Conservation (phyloP, 371 early-diverging fungal genomes). For the Mortierella sp. region DNA sequence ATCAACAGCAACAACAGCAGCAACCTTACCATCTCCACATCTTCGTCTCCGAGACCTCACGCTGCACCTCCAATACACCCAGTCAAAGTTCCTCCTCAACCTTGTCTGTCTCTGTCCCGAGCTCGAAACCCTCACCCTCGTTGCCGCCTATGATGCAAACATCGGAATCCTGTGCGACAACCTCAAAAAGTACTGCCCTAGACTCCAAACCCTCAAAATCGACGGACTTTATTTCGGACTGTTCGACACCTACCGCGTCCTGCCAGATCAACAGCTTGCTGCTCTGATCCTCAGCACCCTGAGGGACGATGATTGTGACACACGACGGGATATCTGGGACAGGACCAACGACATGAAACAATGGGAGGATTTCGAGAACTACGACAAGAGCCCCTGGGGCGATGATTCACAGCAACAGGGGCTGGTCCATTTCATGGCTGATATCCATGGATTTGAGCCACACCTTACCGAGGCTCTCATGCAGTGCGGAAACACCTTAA, state of each 20-base stretch:
- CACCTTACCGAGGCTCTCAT: constrained; percentile 8
- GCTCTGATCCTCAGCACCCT: constrained; percentile 1
- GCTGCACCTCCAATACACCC: constrained; percentile 4
- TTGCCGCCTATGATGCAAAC: constrained; percentile 1
- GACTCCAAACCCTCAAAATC: not conserved
- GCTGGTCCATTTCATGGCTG: not conserved
- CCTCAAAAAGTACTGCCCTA: not conserved
- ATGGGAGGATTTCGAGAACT: not conserved
- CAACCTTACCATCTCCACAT: not conserved
- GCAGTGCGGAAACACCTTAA: not conserved
- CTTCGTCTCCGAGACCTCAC: constrained; percentile 7
- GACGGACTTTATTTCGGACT: constrained; percentile 4
- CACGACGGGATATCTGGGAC: not conserved
- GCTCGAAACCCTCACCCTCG: not conserved
- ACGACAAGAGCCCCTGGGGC: not conserved
- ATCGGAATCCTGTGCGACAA: not conserved
- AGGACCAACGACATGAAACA: not conserved
- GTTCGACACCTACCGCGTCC: constrained; percentile 4
- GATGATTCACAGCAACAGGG: not conserved
- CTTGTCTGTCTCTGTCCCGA: constrained; percentile 9
- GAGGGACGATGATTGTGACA: not conserved
- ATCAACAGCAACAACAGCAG: too few relatives aligned
- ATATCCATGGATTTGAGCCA: constrained; percentile 12
- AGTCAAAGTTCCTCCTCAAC: not conserved
- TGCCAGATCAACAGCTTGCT: not conserved